Base-by-base conservation (phyloP, 78 protist species). In the Planoprotostelium fungivorum region DNA sequence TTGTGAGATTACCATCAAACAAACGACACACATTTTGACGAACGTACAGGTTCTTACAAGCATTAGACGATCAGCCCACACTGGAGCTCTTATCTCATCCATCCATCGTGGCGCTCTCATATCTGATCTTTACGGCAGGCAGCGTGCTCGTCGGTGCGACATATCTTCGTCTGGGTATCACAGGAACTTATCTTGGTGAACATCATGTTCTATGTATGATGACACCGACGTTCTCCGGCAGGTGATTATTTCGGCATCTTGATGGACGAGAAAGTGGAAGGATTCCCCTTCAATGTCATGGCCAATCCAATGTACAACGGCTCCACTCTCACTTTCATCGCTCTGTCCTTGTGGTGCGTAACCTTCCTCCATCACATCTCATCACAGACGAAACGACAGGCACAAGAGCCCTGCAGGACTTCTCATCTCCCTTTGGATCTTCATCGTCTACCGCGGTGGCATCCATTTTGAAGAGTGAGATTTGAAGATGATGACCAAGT, bases 201-300 rank as follows among this genome's bases (percentile, higher is more conserved):
- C 35, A 5, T 36, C 73, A 36, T 1, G 0, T 29, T n/a, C 1
- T 0, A 1, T n/a, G 37, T 23, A 28, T 83, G 0, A 0, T 37
- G 29, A 36, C 28, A 38, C 34, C 5, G 28, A 1, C 90, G 0
- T 83, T 5, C 34, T 9, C 16, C 0, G 35, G 84, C 83, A 35
- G 88, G 96, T 36, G 98, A 97, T 88, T 97, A 97, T 90, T 97
- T 94, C 89, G 98, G 97, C 36, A 97, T 97, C 83, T 91, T 95
- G 35, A 94, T 97, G 97, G 88, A 92, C 88, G 94, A 84, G 25
- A 38, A 89, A 31, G 96, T 97, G 85, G 89, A 91, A 35, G 98
- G 95, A 28, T 97, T 97, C 91, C 98, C 98, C 88, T 97, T 95
- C 92, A 95, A 91, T 83, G 89, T 94, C n/a, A 83, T 93, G 88